These are phyloP conservation scores for Claviceps paspali DNA, from an alignment of 2,329 filamentous ascomycete genomes.

Conservation along the genomic window DNA sequence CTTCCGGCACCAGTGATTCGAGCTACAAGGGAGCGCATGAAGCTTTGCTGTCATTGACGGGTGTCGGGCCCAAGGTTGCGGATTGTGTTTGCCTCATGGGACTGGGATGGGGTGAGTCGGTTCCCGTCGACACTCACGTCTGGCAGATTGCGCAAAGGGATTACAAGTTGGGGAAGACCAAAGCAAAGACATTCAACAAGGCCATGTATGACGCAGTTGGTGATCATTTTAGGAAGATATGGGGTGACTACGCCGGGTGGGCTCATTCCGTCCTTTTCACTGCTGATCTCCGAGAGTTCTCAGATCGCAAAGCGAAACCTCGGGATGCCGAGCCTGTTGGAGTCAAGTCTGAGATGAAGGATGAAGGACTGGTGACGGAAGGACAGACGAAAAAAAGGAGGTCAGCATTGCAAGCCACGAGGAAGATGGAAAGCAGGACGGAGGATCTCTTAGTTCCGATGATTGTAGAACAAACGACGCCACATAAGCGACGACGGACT, in stretches of 20 bases:
- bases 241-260: slow-evolving; percentile 93
- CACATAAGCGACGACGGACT: slow-evolving; percentile 16
- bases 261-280: slow-evolving; percentile 95
- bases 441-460: slow-evolving; percentile 11
- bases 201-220: slow-evolving; percentile 79
- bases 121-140: slow-evolving; percentile 94
- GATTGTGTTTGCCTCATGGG: slow-evolving; percentile 97
- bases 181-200: slow-evolving; percentile 74
- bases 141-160: slow-evolving; percentile 97
- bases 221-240: slow-evolving; percentile 74
- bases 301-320: slow-evolving; percentile 35
- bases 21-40: slow-evolving; percentile 72
- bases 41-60: slow-evolving; percentile 61
- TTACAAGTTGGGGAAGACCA: slow-evolving; percentile 81
- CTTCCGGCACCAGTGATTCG: slow-evolving; percentile 15
- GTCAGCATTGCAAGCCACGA: slow-evolving; percentile 7
- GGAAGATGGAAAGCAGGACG: slow-evolving; percentile 8
- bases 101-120: slow-evolving; percentile 84
- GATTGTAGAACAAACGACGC: slow-evolving; percentile 10
- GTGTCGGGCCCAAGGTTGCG: slow-evolving; percentile 91
- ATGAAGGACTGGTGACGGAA: slow-evolving; percentile 11
- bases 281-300: slow-evolving; percentile 75
- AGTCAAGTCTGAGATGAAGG: slow-evolving; percentile 6
- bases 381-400: slow-evolving; percentile 16
- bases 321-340: background rate